A percentile compares a stretch with the other conserved stretches of the same genome.
These are phyloP conservation scores for Globisporangium emineosum DNA, from an alignment of 352 stramenopile genomes.

Conservation along the genomic window DNA sequence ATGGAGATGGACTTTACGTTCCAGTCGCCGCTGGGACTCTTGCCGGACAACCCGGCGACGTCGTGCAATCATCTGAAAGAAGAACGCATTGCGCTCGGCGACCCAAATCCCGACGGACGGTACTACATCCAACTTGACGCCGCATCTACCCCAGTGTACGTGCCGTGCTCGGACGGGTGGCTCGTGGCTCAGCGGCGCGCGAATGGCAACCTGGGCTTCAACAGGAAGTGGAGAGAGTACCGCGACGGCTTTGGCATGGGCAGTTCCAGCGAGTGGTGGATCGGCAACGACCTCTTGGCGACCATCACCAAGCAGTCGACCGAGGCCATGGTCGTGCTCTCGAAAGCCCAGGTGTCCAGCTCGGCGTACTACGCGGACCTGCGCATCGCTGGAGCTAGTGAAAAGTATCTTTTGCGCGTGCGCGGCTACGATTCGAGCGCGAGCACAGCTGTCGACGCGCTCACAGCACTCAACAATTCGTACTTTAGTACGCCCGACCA, in stretches of 20 bases:
- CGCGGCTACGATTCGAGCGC: constrained; percentile 27
- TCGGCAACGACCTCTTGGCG: constrained; percentile 47
- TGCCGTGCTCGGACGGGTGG: constrained; percentile 58
- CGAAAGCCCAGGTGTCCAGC: constrained; percentile 37
- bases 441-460: constrained; percentile 41
- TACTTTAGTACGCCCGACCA: constrained; percentile 60
- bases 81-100: constrained; percentile 27
- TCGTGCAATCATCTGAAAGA: constrained; percentile 54
- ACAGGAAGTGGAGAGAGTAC: constrained; percentile 63
- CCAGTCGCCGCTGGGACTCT: constrained; percentile 43
- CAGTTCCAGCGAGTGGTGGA: constrained; percentile 48
- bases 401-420: constrained; percentile 49
- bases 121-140: constrained; percentile 50
- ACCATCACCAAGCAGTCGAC: constrained; percentile 31
- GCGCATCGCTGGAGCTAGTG: constrained; percentile 35
- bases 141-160: constrained; percentile 19
- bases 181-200: constrained; percentile 46
- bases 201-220: constrained; percentile 50
- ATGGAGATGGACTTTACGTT: constrained; percentile 60
- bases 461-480: constrained; percentile 43
- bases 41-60: constrained; percentile 34
- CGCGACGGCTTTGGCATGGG: constrained; percentile 48
- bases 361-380: constrained; percentile 45
- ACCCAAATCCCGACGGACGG: constrained; percentile 49
- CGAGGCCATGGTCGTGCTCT: constrained; percentile 52